phyloP scores from a whole-genome alignment of 345 rosid species.

The Alliaria petiolata region DNA sequence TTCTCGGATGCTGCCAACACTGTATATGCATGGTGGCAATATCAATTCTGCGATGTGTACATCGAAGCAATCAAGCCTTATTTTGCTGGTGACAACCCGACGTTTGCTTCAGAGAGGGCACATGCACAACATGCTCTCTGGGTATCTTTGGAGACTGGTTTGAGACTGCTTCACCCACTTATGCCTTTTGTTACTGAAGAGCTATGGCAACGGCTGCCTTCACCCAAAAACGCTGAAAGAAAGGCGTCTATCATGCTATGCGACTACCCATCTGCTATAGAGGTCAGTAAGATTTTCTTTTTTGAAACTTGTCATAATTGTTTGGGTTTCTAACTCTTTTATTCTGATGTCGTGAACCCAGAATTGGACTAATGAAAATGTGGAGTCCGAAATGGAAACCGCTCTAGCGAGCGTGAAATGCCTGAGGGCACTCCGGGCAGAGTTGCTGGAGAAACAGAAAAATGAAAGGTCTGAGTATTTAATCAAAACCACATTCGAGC shows the following conservation, averaged over 20 bases:
- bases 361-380: constrained; percentile 67
- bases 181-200: constrained; percentile 97
- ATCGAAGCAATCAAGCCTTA: constrained; percentile 91
- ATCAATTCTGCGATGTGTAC: constrained; percentile 90
- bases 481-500: not conserved
- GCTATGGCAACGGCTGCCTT: constrained; percentile 92
- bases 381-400: constrained; percentile 75
- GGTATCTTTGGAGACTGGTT: constrained; percentile 78
- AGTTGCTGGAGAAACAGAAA: constrained; percentile 65
- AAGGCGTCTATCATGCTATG: constrained; percentile 79
- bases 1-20: constrained; percentile 76
- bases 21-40: constrained; percentile 95
- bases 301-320: not conserved
- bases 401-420: constrained; percentile 65
- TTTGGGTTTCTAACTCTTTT: not conserved
- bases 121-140: constrained; percentile 70
- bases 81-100: constrained; percentile 52
- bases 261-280: constrained; percentile 58
- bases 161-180: constrained; percentile 91
- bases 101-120: constrained; percentile 57
- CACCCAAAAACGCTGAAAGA: constrained; percentile 37
- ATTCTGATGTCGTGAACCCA: constrained; percentile 18
- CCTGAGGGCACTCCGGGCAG: constrained; percentile 72
- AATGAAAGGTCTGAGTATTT: constrained; percentile 58
- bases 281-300: constrained; percentile 42